A percentile compares a stretch with the other conserved stretches of the same genome.
Conservation (phyloP, 345 rosid species). For the Tarenaya hassleriana region DNA sequence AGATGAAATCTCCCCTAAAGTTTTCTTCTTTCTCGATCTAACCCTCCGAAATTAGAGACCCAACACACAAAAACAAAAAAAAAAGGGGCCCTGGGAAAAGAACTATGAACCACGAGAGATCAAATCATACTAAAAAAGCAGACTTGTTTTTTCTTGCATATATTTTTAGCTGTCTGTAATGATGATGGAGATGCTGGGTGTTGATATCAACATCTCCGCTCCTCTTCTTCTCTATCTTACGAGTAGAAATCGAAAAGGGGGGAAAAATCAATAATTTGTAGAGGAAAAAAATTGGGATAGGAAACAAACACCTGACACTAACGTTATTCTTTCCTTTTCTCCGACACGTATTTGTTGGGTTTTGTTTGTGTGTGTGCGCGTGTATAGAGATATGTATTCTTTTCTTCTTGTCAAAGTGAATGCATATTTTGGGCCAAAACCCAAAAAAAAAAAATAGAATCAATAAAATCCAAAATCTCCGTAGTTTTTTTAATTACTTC, state of each 20-base stretch:
- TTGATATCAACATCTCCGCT: conserved; percentile 24
- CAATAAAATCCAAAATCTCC: no score
- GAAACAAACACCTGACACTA: conserved; percentile 9
- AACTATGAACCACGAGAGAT: conserved; percentile 26
- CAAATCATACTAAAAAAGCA: conserved; percentile 21
- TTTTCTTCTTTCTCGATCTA: conserved; percentile 9
- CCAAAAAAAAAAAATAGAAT: no score
- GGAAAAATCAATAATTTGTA: conserved; percentile 14
- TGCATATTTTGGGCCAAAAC: no score
- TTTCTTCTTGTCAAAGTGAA: no score
- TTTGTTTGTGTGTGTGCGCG: no score
- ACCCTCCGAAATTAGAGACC: conserved; percentile 29
- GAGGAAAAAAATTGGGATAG: conserved; percentile 16
- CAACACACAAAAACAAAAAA: conserved; percentile 10
- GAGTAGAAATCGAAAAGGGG: conserved; percentile 8
- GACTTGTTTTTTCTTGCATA: no score
- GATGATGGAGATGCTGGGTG: conserved; percentile 19
- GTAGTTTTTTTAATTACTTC: no score
- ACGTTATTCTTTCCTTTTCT: no score
- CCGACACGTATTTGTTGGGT: no score
- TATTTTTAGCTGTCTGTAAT: conserved; percentile 10
- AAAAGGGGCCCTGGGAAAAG: not conserved
- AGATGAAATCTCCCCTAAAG: not conserved
- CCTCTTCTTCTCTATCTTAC: not conserved
- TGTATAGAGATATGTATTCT: no score